Percentiles rank a stretch among this genome's conserved stretches.
Evolutionary conservation across 768 basidiomycete species (phyloP).

Genomic region (Termitomyces heimii): DNA sequence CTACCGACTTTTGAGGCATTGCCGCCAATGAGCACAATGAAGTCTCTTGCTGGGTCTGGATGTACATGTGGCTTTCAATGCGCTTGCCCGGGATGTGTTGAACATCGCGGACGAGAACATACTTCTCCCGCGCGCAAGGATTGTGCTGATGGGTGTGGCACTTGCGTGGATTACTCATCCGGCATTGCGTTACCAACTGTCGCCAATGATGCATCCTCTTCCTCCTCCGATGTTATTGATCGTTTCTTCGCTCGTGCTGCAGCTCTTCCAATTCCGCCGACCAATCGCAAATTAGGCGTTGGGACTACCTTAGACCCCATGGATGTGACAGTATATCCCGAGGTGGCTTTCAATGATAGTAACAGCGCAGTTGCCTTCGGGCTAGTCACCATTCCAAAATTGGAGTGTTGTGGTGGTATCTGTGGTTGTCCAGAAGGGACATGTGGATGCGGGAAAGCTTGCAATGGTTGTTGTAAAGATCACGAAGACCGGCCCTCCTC

Average conservation of each 20-base stretch:
- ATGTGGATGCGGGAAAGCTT: constrained; percentile 54
- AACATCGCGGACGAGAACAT: constrained; percentile 55
- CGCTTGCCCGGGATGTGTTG: constrained; percentile 66
- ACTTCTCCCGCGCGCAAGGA: constrained; percentile 38
- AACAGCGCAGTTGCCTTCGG: constrained; percentile 39
- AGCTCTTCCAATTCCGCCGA: constrained; percentile 57
- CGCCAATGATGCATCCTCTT: constrained; percentile 1
- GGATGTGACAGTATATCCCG: constrained; percentile 43
- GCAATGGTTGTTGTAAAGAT: constrained; percentile 47
- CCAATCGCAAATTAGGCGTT: constrained; percentile 30
- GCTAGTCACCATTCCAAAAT: constrained; percentile 52
- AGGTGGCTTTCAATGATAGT: constrained; percentile 26
- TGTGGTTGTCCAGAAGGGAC: constrained; percentile 50
- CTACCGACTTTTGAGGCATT: constrained; percentile 49
- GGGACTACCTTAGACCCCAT: constrained; percentile 42
- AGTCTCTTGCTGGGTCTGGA: constrained; percentile 58
- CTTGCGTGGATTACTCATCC: constrained; percentile 51
- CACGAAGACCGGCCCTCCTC: constrained; percentile 8
- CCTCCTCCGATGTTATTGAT: constrained; percentile 39
- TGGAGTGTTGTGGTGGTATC: constrained; percentile 60
- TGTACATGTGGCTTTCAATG: constrained; percentile 70
- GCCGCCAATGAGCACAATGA: constrained; percentile 53
- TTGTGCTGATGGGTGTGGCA: constrained; percentile 51
- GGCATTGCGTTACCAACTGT: constrained; percentile 38
- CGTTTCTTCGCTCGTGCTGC: constrained; percentile 64